Base-by-base conservation (phyloP, 75 land plant species). In the Cunninghamia lanceolata region DNA sequence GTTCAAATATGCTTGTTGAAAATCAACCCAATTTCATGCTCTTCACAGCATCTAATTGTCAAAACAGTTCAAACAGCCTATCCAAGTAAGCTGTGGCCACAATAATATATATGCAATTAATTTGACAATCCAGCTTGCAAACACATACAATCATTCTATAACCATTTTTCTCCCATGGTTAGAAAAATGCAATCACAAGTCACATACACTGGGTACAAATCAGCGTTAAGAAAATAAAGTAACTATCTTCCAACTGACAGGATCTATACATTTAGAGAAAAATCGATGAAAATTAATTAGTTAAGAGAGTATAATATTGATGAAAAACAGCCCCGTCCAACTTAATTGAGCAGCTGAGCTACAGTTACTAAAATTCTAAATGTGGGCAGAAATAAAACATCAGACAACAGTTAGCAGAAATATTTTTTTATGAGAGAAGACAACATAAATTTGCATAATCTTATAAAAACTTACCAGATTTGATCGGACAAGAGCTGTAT, bases 401-500 rank as follows among this genome's bases (percentile, higher is more conserved):
- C 17, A 38, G 43, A 40, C 17, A 75, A 39, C 39, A 76, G 42
- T 39, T 39, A 17, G 16, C 38, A 16, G 34, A 7, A 34, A 71
- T 5, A 30, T 30, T 19, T 7, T 73, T 34, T 76, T 6, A 40
- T 19, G 28, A 77, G 28, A 77, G 3, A 77, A 76, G 9, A 40
- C 43, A 77, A 40, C 2, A 15, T 77, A 77, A 38, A 77, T 19
- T 39, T 77, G 21, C 80, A 77, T 77, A 80, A 11, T 73, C 11
- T 32, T 32, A 73, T n/a, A 36, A 38, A 36, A 17, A 47, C 47
- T 85, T 89, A 96, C 99, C 94, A 87, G 88, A 77, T 96, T 98
- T 19, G 92, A 92, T 7, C 89, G 93, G 28, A 98, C 88, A 38
- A 98, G 89, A 30, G 96, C 92, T 83, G 93, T 91, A 85, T 96